Conservation (phyloP, 192 early-diverging fungal genomes). For the Coemansia sp. region DNA sequence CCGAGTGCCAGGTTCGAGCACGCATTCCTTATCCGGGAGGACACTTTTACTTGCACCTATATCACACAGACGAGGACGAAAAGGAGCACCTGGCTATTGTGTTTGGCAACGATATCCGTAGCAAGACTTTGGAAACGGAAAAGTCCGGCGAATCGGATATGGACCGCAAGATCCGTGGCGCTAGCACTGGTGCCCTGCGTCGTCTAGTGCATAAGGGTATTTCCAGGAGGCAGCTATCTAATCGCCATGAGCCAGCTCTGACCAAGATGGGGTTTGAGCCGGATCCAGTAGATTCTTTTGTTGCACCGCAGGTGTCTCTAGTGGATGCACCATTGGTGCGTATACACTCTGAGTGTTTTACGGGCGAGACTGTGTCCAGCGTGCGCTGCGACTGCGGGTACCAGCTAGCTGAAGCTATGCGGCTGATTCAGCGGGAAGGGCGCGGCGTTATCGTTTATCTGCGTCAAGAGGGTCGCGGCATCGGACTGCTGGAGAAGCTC, state of each 20-base stretch:
- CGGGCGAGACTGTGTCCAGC: slow-evolving; percentile 90
- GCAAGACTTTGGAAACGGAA: slow-evolving; percentile 62
- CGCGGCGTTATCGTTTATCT: slow-evolving; percentile 94
- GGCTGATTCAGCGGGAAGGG: slow-evolving; percentile 78
- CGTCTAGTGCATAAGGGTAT: slow-evolving; percentile 48
- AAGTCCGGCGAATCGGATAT: slow-evolving; percentile 71
- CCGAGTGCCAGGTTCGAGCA: slow-evolving; percentile 61
- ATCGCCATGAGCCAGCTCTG: not conserved
- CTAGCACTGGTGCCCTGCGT: slow-evolving; percentile 59
- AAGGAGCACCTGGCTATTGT: slow-evolving; percentile 96
- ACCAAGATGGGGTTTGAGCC: slow-evolving; percentile 19
- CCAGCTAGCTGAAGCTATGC: slow-evolving; percentile 91
- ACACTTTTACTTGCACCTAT: slow-evolving; percentile 81
- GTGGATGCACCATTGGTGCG: slow-evolving; percentile 72
- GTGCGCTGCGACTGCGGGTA: slow-evolving; percentile 95
- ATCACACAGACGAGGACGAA: slow-evolving; percentile 78
- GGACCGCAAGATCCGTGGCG: slow-evolving; percentile 81
- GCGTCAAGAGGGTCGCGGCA: slow-evolving; percentile 94
- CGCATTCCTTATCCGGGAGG: slow-evolving; percentile 79
- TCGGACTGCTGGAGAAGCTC: slow-evolving; percentile 92
- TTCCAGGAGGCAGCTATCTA: not conserved
- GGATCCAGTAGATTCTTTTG: slow-evolving; percentile 37
- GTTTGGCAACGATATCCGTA: slow-evolving; percentile 81
- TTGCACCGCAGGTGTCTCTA: slow-evolving; percentile 32
- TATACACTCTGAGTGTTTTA: slow-evolving; percentile 97